Evolutionary conservation across 257 asterid genomes (phyloP).

Genomic region (Solanum raphanifolium): DNA sequence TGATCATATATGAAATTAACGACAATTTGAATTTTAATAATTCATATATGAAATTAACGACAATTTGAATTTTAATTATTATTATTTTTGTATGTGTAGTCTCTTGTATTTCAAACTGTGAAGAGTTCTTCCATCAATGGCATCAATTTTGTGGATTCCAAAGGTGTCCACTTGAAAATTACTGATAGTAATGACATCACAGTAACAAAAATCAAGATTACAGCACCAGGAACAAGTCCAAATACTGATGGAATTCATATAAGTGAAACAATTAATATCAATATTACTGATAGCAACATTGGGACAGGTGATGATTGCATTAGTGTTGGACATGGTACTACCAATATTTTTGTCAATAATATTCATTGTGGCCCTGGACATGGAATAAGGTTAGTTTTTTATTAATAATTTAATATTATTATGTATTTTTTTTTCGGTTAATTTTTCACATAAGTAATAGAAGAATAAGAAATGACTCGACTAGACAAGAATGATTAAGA

Average conservation of each 20-base stretch:
- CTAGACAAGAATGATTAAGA: not conserved
- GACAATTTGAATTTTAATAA: too few species aligned
- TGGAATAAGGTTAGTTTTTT: slow-evolving; percentile 17
- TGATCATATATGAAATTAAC: too few species aligned
- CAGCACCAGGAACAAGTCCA: slow-evolving; percentile 65
- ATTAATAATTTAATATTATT: not conserved
- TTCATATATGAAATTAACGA: too few species aligned
- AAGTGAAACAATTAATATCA: slow-evolving; percentile 22
- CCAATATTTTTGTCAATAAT: not conserved
- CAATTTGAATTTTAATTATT: not conserved
- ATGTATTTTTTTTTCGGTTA: not conserved
- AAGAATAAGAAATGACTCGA: not conserved
- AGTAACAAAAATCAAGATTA: slow-evolving; percentile 21
- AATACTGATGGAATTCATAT: slow-evolving; percentile 74
- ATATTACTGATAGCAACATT: slow-evolving; percentile 23
- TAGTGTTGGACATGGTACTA: slow-evolving; percentile 16
- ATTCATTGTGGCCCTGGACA: slow-evolving; percentile 31
- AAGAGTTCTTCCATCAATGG: slow-evolving; percentile 7
- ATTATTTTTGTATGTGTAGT: slow-evolving; percentile 12
- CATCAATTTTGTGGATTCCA: slow-evolving; percentile 33
- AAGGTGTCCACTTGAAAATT: slow-evolving; percentile 60
- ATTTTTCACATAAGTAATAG: not conserved
- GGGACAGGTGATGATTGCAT: slow-evolving; percentile 38
- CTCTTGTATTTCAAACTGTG: slow-evolving; percentile 22
- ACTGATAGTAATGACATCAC: slow-evolving; percentile 20